phyloP scores from a whole-genome alignment of 768 basidiomycete genomes.

The Mrakia blollopis region DNA sequence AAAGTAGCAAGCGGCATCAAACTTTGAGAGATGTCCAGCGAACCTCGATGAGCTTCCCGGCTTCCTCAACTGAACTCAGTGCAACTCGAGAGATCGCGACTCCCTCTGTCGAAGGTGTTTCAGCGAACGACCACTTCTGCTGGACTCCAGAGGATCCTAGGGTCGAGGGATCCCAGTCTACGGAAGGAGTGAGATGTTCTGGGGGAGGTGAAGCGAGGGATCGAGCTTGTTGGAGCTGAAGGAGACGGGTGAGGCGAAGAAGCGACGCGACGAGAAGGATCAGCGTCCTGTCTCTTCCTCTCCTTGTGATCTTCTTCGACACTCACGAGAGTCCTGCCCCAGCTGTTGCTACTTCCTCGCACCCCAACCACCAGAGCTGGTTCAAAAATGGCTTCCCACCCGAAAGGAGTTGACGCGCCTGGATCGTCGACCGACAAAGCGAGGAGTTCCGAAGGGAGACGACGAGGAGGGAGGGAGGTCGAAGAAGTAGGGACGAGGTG shows the following conservation, averaged over 20 bases:
- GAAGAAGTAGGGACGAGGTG: conserved; percentile 9
- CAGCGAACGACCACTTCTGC: neutral
- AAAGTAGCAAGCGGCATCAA: too few species aligned
- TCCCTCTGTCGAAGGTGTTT: neutral
- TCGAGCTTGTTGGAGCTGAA: conserved; percentile 19
- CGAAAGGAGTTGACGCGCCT: neutral
- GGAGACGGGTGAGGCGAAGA: neutral
- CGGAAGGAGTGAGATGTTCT: neutral
- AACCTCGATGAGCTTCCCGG: neutral
- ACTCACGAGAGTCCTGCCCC: conserved; percentile 2
- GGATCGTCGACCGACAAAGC: neutral
- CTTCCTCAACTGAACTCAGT: neutral
- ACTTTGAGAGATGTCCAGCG: too few species aligned
- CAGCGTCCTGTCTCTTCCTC: too few species aligned
- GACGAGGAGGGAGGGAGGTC: neutral
- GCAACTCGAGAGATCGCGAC: conserved; percentile 2
- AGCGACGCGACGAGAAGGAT: neutral
- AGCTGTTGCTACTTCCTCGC: neutral
- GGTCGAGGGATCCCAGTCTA: neutral
- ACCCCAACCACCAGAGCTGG: conserved; percentile 8
- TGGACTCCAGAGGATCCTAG: neutral
- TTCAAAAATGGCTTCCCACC: conserved; percentile 20
- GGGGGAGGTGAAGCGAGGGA: neutral
- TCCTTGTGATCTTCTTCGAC: too few species aligned
- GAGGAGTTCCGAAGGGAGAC: neutral